phyloP scores from a whole-genome alignment of 2,329 filamentous ascomycete species.

The Diaporthe velutina region DNA sequence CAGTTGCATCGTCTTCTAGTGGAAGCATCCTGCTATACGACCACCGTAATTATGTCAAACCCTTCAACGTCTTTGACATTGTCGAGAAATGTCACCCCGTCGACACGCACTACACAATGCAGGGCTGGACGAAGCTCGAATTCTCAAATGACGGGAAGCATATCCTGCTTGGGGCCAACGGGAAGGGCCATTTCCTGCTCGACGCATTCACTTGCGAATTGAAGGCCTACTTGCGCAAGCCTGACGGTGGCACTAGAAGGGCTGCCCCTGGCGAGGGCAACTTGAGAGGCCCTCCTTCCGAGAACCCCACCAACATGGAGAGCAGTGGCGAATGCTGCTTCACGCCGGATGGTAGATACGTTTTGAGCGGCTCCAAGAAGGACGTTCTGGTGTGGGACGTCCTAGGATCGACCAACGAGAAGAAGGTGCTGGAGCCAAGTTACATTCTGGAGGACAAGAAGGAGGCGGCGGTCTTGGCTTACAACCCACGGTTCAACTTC shows the following conservation, averaged over 20 bases:
- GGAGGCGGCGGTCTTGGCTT: slow-evolving; percentile 81
- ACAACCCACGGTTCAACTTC: slow-evolving; percentile 93
- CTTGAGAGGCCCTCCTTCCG: slow-evolving; percentile 47
- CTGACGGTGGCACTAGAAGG: slow-evolving; percentile 65
- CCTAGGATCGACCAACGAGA: slow-evolving; percentile 66
- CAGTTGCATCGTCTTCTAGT: slow-evolving; percentile 84
- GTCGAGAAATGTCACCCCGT: slow-evolving; percentile 64
- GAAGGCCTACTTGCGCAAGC: slow-evolving; percentile 78
- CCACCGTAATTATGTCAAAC: slow-evolving; percentile 92
- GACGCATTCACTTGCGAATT: slow-evolving; percentile 90
- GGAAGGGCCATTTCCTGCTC: slow-evolving; percentile 88
- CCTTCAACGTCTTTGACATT: slow-evolving; percentile 89
- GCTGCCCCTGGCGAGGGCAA: slow-evolving; percentile 66
- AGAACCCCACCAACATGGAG: slow-evolving; percentile 57
- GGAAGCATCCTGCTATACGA: slow-evolving; percentile 91
- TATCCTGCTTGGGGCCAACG: slow-evolving; percentile 86
- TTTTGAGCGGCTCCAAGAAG: slow-evolving; percentile 81
- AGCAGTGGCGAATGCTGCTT: slow-evolving; percentile 87
- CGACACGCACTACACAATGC: slow-evolving; percentile 69
- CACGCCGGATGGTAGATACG: slow-evolving; percentile 88
- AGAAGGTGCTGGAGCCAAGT: slow-evolving; percentile 72
- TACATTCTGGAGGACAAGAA: slow-evolving; percentile 75
- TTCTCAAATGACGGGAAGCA: slow-evolving; percentile 97
- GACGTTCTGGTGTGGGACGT: slow-evolving; percentile 92
- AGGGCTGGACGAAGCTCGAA: slow-evolving; percentile 90